Evolutionary conservation across 2,329 filamentous ascomycete genomes (phyloP).

Genomic region (Colletotrichum acutatum): DNA sequence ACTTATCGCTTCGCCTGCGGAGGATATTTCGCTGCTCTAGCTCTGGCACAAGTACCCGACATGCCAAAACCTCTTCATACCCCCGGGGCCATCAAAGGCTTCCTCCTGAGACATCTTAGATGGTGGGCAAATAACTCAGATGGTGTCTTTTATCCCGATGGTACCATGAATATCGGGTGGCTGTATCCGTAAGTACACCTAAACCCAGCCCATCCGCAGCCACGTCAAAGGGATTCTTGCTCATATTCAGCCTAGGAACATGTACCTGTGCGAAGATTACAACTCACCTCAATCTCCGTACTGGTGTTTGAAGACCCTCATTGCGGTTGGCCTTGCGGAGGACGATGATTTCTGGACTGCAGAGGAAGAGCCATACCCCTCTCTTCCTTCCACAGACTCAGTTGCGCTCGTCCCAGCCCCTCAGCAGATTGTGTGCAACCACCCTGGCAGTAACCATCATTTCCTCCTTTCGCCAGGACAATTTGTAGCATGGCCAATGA

Average conservation of each 20-base stretch:
- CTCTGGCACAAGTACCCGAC: constrained; percentile 51
- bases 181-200: constrained; percentile 42
- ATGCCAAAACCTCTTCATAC: constrained; percentile 50
- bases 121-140: constrained; percentile 57
- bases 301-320: constrained; percentile 63
- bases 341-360: constrained; percentile 57
- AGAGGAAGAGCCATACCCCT: constrained; percentile 46
- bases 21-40: constrained; percentile 59
- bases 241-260: constrained; percentile 47
- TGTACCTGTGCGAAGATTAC: constrained; percentile 67
- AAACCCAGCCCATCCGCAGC: too few relatives aligned
- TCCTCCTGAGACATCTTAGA: constrained; percentile 59
- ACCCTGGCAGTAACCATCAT: constrained; percentile 47
- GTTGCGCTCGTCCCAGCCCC: constrained; percentile 40
- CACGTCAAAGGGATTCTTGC: too few relatives aligned
- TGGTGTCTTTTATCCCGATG: constrained; percentile 60
- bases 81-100: constrained; percentile 56
- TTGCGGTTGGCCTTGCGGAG: constrained; percentile 50
- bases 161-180: constrained; percentile 59
- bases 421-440: constrained; percentile 57
- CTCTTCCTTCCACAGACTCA: neutral
- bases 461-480: constrained; percentile 55
- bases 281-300: constrained; percentile 67
- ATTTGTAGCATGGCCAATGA: constrained; percentile 50
- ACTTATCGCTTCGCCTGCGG: constrained; percentile 63